Percentiles rank a stretch among this genome's conserved stretches.
Evolutionary conservation across 345 rosid genomes (phyloP).

Genomic region (Salix arbutifolia): DNA sequence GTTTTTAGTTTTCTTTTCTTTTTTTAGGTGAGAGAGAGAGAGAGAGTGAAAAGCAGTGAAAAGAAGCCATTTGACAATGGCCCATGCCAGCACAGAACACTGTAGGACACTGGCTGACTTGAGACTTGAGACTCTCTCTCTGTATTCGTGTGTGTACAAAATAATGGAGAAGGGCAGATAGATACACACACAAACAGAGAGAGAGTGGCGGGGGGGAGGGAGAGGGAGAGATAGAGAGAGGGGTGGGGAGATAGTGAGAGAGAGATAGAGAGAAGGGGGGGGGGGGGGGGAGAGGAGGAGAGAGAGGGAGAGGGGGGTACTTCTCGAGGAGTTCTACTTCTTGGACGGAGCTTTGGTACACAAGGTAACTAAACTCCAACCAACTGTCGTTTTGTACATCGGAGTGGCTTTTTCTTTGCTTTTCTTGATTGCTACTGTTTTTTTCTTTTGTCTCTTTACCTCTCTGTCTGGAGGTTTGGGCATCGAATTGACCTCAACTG

Average conservation of each 20-base stretch:
- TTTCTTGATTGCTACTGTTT: neutral
- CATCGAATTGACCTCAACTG: too few relatives aligned
- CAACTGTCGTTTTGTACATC: constrained; percentile 3
- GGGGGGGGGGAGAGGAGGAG: too few relatives aligned
- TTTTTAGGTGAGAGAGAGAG: neutral
- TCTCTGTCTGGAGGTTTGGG: neutral
- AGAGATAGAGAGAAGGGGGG: too few relatives aligned
- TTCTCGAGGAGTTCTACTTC: neutral
- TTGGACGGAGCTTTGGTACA: neutral
- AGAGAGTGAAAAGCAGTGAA: neutral
- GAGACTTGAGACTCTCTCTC: neutral
- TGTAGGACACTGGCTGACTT: constrained; percentile 2
- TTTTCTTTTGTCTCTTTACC: neutral
- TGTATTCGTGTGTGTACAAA: neutral
- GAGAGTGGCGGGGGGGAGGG: too few relatives aligned
- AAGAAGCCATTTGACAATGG: constrained; percentile 20
- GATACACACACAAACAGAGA: too few relatives aligned
- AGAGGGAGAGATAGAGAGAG: too few relatives aligned
- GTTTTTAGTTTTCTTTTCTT: too few relatives aligned
- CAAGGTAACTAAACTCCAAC: neutral
- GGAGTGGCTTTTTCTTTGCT: neutral
- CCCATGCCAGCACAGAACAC: constrained; percentile 14
- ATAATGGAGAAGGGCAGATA: neutral
- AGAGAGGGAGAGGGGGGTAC: neutral
- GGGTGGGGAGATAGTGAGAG: neutral